Percentiles rank a stretch among this genome's conserved stretches.
phyloP scores from a whole-genome alignment of 1,284 basidiomycete species.

The Ceratobasidium sp. region DNA sequence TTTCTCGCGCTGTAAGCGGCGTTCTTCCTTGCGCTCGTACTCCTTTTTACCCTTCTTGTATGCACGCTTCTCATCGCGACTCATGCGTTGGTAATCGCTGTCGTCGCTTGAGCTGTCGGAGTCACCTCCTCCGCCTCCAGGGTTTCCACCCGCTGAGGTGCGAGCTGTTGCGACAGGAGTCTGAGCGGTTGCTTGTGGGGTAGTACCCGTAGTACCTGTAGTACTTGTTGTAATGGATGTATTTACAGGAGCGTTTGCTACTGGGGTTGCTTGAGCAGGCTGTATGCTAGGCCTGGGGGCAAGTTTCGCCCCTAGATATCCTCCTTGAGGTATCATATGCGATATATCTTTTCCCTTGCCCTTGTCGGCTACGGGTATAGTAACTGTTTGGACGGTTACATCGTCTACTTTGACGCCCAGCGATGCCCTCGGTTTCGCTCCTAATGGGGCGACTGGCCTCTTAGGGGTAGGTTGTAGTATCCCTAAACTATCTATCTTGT shows the following conservation, averaged over 20 bases:
- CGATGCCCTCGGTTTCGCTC: background rate
- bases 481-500: no score
- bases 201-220: no score
- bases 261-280: background rate
- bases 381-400: background rate
- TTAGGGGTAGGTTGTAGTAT: no score
- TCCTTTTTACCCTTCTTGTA: constrained; percentile 9
- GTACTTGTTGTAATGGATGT: no score
- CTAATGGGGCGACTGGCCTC: no score
- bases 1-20: background rate
- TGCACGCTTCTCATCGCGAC: background rate
- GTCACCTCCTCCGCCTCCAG: background rate
- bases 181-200: no score
- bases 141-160: background rate
- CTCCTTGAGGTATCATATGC: background rate
- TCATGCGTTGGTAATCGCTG: background rate
- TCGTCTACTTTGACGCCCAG: background rate
- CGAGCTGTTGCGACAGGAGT: no score
- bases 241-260: no score
- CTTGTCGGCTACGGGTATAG: background rate
- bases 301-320: background rate
- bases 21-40: background rate
- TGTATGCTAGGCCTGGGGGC: background rate
- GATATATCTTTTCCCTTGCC: background rate
- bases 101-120: background rate